Evolutionary conservation across 352 stramenopile genomes (phyloP).

Genomic region (Phytophthora sansomeana): DNA sequence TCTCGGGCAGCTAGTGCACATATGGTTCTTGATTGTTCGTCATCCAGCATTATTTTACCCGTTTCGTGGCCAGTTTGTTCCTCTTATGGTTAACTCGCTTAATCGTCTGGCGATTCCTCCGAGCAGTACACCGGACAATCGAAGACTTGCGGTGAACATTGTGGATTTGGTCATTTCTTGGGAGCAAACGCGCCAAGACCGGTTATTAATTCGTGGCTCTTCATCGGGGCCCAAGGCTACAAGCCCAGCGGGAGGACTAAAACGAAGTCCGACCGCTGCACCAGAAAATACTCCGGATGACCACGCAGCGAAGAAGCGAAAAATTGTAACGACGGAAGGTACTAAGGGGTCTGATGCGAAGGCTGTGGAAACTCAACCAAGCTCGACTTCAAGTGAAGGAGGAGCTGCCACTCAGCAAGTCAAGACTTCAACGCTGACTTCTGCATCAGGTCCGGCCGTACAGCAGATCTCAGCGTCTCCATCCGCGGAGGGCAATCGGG

Average conservation of each 20-base stretch:
- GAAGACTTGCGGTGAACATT: conserved; percentile 93
- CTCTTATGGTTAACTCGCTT: conserved; percentile 97
- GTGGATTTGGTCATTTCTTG: conserved; percentile 97
- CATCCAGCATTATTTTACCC: conserved; percentile 95
- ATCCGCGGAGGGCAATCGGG: conserved; percentile 32
- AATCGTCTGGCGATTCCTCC: conserved; percentile 95
- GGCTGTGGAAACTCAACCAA: conserved; percentile 24
- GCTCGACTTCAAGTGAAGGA: conserved; percentile 7
- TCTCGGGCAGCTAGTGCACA: conserved; percentile 96
- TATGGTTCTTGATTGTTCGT: conserved; percentile 97
- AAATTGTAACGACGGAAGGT: conserved; percentile 40
- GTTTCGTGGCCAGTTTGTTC: conserved; percentile 94
- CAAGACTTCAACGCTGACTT: conserved; percentile 10
- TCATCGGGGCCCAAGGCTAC: conserved; percentile 17
- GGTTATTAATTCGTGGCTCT: conserved; percentile 44
- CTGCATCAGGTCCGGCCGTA: conserved; percentile 3
- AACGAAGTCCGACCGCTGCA: conserved; percentile 39
- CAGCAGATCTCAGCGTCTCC: conserved; percentile 27
- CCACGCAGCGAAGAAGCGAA: conserved; percentile 56
- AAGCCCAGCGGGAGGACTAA: conserved; percentile 40
- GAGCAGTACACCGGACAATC: conserved; percentile 94
- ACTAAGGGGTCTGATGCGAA: conserved; percentile 22
- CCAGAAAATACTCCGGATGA: conserved; percentile 20
- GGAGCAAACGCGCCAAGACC: conserved; percentile 90
- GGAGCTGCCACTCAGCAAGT: conserved; percentile 18